These are phyloP conservation scores for Trichopus zeylanicus DNA, from an alignment of 116 monocot genomes.

Conservation along the genomic window DNA sequence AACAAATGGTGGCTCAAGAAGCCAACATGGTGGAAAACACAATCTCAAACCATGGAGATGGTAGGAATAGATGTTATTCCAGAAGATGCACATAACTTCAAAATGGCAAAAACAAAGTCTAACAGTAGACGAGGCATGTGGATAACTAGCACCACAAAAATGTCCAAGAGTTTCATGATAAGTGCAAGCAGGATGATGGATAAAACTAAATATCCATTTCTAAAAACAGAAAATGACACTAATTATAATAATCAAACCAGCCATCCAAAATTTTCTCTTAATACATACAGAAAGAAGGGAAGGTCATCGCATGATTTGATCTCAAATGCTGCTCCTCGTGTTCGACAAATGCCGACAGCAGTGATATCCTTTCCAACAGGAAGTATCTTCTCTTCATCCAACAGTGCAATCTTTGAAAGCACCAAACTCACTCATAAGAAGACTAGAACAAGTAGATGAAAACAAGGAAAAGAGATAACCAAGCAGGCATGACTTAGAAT, in stretches of 20 bases:
- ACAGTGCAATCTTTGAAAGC: conserved; percentile 57
- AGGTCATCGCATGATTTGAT: conserved; percentile 64
- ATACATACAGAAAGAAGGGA: conserved; percentile 82
- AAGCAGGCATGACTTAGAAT: background rate
- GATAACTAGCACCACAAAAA: too few relatives aligned
- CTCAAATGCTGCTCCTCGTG: conserved; percentile 43
- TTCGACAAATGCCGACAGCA: conserved; percentile 65
- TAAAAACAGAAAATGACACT: too few relatives aligned
- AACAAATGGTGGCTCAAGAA: background rate
- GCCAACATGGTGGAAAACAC: too few relatives aligned
- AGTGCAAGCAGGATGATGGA: too few relatives aligned
- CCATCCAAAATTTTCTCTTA: background rate
- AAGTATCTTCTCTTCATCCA: conserved; percentile 96
- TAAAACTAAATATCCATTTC: too few relatives aligned
- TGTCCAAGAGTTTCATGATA: too few relatives aligned
- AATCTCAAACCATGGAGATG: too few relatives aligned
- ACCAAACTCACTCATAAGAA: background rate
- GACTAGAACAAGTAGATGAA: background rate
- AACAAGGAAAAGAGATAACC: background rate
- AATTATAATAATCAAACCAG: background rate
- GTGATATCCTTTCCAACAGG: conserved; percentile 79
- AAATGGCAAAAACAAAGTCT: too few relatives aligned
- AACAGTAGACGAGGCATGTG: too few relatives aligned
- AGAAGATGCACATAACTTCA: too few relatives aligned
- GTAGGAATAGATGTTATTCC: too few relatives aligned